These are phyloP conservation scores for Albatrellus ellisii DNA, from an alignment of 768 basidiomycete genomes.

Conservation along the genomic window DNA sequence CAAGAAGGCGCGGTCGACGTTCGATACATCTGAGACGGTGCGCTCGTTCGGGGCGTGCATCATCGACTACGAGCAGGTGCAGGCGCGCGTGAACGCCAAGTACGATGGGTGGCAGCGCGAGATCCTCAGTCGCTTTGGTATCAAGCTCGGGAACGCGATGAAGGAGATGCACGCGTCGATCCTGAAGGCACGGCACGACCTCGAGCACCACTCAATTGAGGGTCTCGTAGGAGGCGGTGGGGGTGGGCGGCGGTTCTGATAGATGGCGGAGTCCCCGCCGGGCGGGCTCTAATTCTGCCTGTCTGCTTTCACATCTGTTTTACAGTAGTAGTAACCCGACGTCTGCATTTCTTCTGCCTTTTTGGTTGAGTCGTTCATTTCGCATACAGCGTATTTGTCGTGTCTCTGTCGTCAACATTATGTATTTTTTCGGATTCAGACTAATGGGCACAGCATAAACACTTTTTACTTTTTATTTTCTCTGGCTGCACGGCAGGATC, in stretches of 20 bases:
- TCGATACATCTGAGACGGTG: constrained; percentile 92
- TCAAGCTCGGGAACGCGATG: constrained; percentile 89
- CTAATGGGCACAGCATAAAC: no score
- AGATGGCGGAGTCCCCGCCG: no score
- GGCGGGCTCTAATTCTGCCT: no score
- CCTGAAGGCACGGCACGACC: constrained; percentile 84
- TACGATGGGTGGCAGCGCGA: constrained; percentile 98
- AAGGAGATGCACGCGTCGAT: constrained; percentile 95
- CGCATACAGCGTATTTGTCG: no score
- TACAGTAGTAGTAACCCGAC: no score
- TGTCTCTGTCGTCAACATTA: no score
- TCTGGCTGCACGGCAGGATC: no score
- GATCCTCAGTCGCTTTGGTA: constrained; percentile 83
- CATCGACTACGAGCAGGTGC: constrained; percentile 97
- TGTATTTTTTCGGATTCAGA: no score
- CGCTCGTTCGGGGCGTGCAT: constrained; percentile 88
- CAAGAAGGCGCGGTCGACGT: constrained; percentile 91
- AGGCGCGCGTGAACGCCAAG: constrained; percentile 94
- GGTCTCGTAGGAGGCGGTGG: constrained; percentile 51
- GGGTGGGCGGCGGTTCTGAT: constrained; percentile 40
- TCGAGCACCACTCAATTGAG: constrained; percentile 95
- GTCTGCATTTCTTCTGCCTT: no score
- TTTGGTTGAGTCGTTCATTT: no score
- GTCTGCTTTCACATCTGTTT: no score
- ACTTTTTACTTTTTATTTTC: no score